Base-by-base conservation (phyloP, 2,329 filamentous ascomycete genomes). In the Fusarium caatingaense region DNA sequence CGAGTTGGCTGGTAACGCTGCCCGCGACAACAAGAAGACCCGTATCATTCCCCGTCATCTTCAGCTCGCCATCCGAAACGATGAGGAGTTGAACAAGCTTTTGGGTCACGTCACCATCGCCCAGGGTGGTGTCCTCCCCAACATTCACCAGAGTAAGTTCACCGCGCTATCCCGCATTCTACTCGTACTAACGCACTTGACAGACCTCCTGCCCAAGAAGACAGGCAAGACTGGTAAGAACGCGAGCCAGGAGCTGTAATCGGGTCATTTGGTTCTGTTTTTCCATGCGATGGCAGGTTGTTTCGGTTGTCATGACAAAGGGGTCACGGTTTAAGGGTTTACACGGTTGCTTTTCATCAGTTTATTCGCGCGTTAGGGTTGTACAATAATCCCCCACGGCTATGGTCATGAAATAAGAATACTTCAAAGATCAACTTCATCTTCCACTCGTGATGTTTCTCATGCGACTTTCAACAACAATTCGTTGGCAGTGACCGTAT, bases 1-100 rank as follows among this genome's bases (percentile, higher is more conserved):
- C 80, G 96, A 99, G 86, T 87, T 99, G 86, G 96, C 96, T 83
- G 96, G 96, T 78, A 99, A 99, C 84, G 96, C 96, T 78, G 96
- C 96, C 72, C 95, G 96, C 78, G 96, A 99, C 87, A 98, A 98
- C 91, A 99, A 99, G 93, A 98, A 98, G 92, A 99, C 95, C 73
- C 94, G 96, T 92, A 99, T 99, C 87, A 99, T 98, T 68, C 96
- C 96, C 74, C 94, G 96, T 84, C 96, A 99, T 85, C 90, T 99
- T 49, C 96, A 99, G 88, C 93, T 99, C 77, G 96, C 96, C 85
- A 99, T 99, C 87, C 92, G 96, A 80, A 98, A 98, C 87, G 95
- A 98, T 84, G 95, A 98, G 89, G 96, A 99, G 86, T 84, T 98
- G 92, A 98, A 98, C 92, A 98, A 97, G 90, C 91, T 97, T 70